A percentile compares a stretch with the other conserved stretches of the same genome.
These are phyloP conservation scores for Malassezia sp. DNA, from an alignment of 1,284 basidiomycete genomes.

Conservation along the genomic window DNA sequence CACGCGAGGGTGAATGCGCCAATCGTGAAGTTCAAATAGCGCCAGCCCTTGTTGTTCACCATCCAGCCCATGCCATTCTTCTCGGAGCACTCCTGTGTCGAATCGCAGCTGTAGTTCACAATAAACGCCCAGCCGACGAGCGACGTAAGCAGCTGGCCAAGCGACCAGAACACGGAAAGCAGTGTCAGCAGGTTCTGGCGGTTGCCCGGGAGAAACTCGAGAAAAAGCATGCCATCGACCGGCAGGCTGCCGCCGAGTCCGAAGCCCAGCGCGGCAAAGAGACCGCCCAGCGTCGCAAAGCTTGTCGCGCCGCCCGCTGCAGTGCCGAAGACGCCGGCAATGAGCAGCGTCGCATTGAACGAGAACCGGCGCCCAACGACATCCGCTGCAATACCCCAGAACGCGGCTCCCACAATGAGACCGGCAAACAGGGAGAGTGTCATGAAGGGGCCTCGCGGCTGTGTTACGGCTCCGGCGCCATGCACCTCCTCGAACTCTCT, in stretches of 20 bases:
- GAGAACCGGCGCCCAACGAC: conserved; percentile 41
- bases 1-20: conserved; percentile 38
- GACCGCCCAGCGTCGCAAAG: conserved; percentile 37
- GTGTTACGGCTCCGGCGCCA: too few relatives aligned
- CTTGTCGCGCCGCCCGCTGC: conserved; percentile 34
- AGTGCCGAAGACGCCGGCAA: conserved; percentile 43
- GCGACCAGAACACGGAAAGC: conserved; percentile 44
- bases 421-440: conserved; percentile 39
- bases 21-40: conserved; percentile 41
- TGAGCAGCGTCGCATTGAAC: conserved; percentile 42
- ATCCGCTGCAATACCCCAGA: conserved; percentile 43
- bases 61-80: conserved; percentile 22
- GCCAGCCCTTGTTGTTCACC: conserved; percentile 37
- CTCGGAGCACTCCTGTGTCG: conserved; percentile 5
- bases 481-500: conserved; percentile 38
- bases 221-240: conserved; percentile 46
- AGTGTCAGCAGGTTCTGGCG: conserved; percentile 40
- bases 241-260: conserved; percentile 44
- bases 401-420: conserved; percentile 40
- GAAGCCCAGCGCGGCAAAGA: conserved; percentile 37
- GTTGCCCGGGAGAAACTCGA: conserved; percentile 41
- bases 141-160: conserved; percentile 40
- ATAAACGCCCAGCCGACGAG: conserved; percentile 44
- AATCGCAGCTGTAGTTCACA: conserved; percentile 36
- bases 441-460: conserved; percentile 20